These are phyloP conservation scores for Trichophyton equinum DNA, from an alignment of 2,329 filamentous ascomycete genomes.

Conservation along the genomic window DNA sequence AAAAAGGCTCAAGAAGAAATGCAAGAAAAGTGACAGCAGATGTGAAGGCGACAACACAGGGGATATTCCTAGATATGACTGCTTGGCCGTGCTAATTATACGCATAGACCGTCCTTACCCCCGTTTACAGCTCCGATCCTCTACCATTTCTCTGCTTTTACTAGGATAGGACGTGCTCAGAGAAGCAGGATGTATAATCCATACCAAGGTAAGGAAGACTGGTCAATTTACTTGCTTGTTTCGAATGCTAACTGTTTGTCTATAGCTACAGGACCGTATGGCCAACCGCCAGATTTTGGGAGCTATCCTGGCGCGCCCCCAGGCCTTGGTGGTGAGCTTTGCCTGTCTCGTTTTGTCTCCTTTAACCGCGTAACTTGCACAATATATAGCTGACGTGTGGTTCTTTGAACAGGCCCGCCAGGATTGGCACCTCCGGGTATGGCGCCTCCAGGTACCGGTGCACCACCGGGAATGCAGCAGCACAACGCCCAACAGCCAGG, in stretches of 20 bases:
- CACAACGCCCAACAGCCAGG: constrained; percentile 61
- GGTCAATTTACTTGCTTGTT: background rate
- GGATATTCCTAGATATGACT: background rate
- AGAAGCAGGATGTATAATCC: constrained; percentile 31
- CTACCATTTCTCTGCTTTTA: background rate
- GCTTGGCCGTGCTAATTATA: background rate
- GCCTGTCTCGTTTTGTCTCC: background rate
- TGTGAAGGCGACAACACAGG: background rate
- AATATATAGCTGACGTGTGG: background rate
- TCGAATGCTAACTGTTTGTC: background rate
- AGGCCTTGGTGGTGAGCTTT: constrained; percentile 54
- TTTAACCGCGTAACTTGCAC: background rate
- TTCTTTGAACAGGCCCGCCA: constrained; percentile 41
- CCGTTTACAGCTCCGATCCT: background rate
- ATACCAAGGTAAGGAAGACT: constrained; percentile 27
- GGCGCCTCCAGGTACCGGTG: constrained; percentile 64
- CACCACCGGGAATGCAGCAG: constrained; percentile 66
- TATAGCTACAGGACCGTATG: constrained; percentile 46
- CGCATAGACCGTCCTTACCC: background rate
- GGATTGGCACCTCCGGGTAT: constrained; percentile 53
- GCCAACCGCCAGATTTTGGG: constrained; percentile 60
- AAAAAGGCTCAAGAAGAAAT: background rate
- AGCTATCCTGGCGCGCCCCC: constrained; percentile 63
- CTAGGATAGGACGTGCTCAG: background rate
- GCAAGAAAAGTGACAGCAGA: background rate